Base-by-base conservation (phyloP, 371 early-diverging fungal species). In the Catenaria anguillulae region DNA sequence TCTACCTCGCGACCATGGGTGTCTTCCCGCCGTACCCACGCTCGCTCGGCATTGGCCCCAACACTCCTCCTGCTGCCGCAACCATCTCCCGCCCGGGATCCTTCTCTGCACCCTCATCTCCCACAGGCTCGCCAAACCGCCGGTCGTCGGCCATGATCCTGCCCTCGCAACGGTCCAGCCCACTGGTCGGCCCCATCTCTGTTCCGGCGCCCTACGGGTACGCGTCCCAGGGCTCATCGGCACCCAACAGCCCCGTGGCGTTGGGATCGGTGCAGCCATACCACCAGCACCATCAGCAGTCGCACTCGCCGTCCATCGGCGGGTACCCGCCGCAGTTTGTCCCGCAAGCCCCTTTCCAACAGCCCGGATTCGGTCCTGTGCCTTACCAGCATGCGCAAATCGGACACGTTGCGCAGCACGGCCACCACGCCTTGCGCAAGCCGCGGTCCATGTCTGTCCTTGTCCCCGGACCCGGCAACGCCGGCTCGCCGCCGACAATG, bases 21-120 rank as follows among this genome's bases (percentile, higher is more conserved):
- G 52, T 50, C 29, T 50, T 15, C 52, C 52, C 52, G 24, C 52
- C 52, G 33, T 50, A 50, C 52, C 52, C 8, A 17, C 52, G 52
- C 29, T 50, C 52, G 52, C 52, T 24, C 31, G 52, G 52, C 15
- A 50, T 50, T 17, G 52, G 52, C 3, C 52, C 52, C 29, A 29
- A 26, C 29, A 50, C 52, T 0, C 52, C 52, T 1, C 29, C 29
- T n/a, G n/a, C n/a, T n/a, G n/a, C n/a, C n/a, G n/a, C n/a, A n/a
- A n/a, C n/a, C n/a, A n/a, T n/a, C 10, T 50, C 52, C 15, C 12
- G 26, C 13, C 15, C 52, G 26, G 29, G 26, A 26, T 26, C 13
- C 31, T 12, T 48, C 48, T 23, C 24, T 24, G 48, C 48, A 12
- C n/a, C 5, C 26, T 4, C 19, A 21, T 3, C 24, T 48, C 29